A percentile compares a stretch with the other conserved stretches of the same genome.
phyloP scores from a whole-genome alignment of 257 asterid species.

The Sherardia arvensis region DNA sequence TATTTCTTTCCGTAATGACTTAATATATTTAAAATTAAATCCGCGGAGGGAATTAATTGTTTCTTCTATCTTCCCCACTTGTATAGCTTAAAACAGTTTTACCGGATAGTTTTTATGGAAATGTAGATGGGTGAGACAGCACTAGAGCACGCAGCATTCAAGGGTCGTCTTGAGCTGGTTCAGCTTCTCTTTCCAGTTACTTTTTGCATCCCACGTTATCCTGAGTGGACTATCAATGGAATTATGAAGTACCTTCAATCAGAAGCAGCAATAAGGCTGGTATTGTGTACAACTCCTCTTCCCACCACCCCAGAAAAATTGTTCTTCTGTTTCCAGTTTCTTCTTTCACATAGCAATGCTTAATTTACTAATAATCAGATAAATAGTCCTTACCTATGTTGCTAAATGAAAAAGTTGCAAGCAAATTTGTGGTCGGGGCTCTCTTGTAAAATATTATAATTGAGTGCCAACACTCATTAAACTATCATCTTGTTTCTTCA shows the following conservation, averaged over 20 bases:
- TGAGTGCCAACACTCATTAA: not conserved
- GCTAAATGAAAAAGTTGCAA: not conserved
- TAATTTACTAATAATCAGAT: not conserved
- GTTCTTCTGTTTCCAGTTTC: not conserved
- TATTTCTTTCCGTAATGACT: no score
- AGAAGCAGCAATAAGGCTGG: conserved; percentile 7
- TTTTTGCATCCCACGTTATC: conserved; percentile 10
- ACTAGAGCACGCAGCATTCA: conserved; percentile 7
- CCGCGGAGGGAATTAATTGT: no score
- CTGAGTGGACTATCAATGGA: conserved; percentile 23
- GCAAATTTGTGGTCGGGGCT: not conserved
- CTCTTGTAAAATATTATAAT: not conserved
- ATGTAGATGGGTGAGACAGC: conserved; percentile 9
- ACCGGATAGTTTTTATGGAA: not conserved
- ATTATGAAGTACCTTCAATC: conserved; percentile 10
- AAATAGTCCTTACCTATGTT: not conserved
- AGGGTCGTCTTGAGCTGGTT: not conserved
- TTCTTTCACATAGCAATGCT: not conserved
- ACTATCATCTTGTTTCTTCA: not conserved
- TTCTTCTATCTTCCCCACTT: no score
- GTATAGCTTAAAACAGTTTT: no score
- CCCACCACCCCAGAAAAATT: no score
- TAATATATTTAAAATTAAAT: not conserved
- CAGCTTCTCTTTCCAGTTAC: conserved; percentile 24
- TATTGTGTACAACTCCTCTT: no score